A percentile compares a stretch with the other conserved stretches of the same genome.
Conservation (phyloP, 2,329 filamentous ascomycete species). For the Aspergillus sp. region DNA sequence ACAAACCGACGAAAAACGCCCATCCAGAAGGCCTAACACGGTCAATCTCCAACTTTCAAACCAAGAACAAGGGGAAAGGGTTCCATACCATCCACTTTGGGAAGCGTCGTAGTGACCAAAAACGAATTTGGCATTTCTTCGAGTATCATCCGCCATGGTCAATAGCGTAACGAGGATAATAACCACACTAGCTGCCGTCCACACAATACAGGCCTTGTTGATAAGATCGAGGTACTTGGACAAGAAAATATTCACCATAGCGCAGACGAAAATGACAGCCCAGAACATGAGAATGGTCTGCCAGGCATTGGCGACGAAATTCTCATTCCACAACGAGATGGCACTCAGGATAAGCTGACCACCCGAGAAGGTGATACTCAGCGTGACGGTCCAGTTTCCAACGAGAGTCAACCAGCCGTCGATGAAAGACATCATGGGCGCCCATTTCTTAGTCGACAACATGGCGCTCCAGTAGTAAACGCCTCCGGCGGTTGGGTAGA, state of each 20-base stretch:
- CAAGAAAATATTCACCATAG: constrained; percentile 60
- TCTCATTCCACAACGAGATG: constrained; percentile 65
- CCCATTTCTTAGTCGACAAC: constrained; percentile 61
- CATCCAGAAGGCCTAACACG: constrained; percentile 55
- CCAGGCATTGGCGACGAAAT: constrained; percentile 63
- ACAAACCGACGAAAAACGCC: constrained; percentile 67
- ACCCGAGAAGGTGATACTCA: constrained; percentile 68
- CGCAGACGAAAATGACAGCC: constrained; percentile 64
- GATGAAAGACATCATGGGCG: constrained; percentile 63
- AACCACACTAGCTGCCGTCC: constrained; percentile 62
- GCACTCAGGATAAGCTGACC: constrained; percentile 65
- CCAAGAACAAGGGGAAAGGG: background rate
- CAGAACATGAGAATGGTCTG: constrained; percentile 69
- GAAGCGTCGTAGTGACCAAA: constrained; percentile 66
- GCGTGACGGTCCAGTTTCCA: constrained; percentile 66
- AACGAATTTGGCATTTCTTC: constrained; percentile 58
- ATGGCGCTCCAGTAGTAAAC: constrained; percentile 70
- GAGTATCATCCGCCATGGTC: constrained; percentile 51
- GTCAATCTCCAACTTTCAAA: constrained; percentile 2
- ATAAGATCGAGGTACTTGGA: constrained; percentile 61
- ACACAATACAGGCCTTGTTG: constrained; percentile 70
- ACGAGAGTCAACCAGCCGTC: constrained; percentile 69
- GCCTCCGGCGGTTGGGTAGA: constrained; percentile 64
- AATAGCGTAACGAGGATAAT: constrained; percentile 64
- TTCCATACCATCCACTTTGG: constrained; percentile 54